phyloP scores from a whole-genome alignment of 768 basidiomycete genomes.

The Mycena chlorophos region DNA sequence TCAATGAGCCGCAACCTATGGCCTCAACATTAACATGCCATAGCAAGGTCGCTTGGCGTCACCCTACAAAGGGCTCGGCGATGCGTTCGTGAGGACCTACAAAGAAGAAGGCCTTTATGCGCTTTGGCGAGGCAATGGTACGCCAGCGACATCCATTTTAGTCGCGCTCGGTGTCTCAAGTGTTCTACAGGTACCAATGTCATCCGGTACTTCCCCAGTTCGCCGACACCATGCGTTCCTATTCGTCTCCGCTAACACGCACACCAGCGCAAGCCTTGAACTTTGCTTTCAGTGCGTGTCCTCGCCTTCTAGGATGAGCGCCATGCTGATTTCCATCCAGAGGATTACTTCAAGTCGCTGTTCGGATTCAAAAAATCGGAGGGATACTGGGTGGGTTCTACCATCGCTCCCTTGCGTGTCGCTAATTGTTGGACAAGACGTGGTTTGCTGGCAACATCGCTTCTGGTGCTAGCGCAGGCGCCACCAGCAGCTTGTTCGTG shows the following conservation, averaged over 20 bases:
- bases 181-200: conserved; percentile 58
- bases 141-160: not conserved
- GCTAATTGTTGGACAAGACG: conserved; percentile 5
- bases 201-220: conserved; percentile 72
- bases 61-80: conserved; percentile 81
- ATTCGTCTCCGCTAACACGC: not conserved
- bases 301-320: not conserved
- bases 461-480: conserved; percentile 85
- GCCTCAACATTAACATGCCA: conserved; percentile 38
- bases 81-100: conserved; percentile 78
- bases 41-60: conserved; percentile 81
- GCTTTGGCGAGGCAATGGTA: conserved; percentile 84
- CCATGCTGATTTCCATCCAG: conserved; percentile 30
- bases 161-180: not conserved
- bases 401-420: not conserved
- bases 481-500: conserved; percentile 82
- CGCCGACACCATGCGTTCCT: too few species aligned
- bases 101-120: conserved; percentile 76
- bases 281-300: conserved; percentile 82
- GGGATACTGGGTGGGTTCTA: conserved; percentile 62
- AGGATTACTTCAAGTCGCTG: conserved; percentile 85
- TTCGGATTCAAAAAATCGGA: conserved; percentile 86
- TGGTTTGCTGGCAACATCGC: conserved; percentile 87
- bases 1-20: not conserved
- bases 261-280: conserved; percentile 83